Evolutionary conservation across 345 rosid genomes (phyloP), one percentile per base, ranked within the genome.

Genomic region (Clausena lansium): DNA sequence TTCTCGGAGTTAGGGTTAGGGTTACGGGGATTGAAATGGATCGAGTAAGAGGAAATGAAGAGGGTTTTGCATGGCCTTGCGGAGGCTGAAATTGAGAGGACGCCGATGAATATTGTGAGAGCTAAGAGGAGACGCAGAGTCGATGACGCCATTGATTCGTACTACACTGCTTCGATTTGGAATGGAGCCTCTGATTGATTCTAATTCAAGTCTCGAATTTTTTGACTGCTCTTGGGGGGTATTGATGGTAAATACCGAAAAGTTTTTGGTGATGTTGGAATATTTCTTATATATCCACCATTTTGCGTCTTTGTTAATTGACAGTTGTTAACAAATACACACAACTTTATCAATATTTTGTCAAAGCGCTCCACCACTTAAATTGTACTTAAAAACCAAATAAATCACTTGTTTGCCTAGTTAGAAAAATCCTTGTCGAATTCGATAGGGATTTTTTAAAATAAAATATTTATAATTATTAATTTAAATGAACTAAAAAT

Each of bases 1-100:
- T 83, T 58, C 78, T 79, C 28, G 67, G 87, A 80, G 67, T 78
- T 79, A 58, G 80, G 81, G 73, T 81, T 81, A 78, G 86, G 84
- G 85, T 81, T 81, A 27, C 78, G 81, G 59, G 94, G 92, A 57
- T 85, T 81, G 81, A 93, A 71, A 79, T 97, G 85, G 81, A 93
- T 76, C 79, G 97, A 80, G 80, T 91, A 95, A 25, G 98, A 87
- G 47, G 95, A 71, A 17, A 73, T 73, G 67, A 59, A 80, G 63
- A 88, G 84, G 38, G 88, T 82, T 71, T 86, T 88, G 87, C 89
- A 88, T 14, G 89, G 88, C 47, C 91, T 84, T 6, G 87, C 87
- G 6, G 79, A 38, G 45, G 79, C 50, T 22, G 88, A 39, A 75
- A 83, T 67, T 19, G 87, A 78, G 15, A 88, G 83, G 67, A 84